These are phyloP conservation scores for Globisporangium cylindrosporum DNA, from an alignment of 352 stramenopile genomes.

Conservation along the genomic window DNA sequence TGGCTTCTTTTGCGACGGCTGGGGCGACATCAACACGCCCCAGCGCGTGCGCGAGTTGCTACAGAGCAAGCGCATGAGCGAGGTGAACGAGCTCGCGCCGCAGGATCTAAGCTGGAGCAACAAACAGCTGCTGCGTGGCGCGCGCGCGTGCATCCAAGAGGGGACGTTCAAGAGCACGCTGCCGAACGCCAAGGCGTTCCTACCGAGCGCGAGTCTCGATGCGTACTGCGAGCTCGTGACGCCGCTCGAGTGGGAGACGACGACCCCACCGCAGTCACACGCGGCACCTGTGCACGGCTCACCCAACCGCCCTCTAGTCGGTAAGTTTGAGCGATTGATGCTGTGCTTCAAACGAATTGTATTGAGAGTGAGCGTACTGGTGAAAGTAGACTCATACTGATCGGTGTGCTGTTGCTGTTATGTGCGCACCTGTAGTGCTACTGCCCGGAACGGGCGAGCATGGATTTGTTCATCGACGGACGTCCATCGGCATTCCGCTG, in stretches of 20 bases:
- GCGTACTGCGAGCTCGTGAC: constrained; percentile 72
- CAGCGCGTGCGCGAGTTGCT: constrained; percentile 50
- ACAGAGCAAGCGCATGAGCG: constrained; percentile 59
- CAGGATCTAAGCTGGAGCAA: constrained; percentile 34
- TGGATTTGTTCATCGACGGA: constrained; percentile 68
- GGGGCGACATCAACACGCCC: constrained; percentile 69
- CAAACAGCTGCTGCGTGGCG: constrained; percentile 22
- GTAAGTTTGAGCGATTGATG: neutral
- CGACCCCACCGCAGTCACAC: neutral
- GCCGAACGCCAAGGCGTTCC: constrained; percentile 46
- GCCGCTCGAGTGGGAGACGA: constrained; percentile 45
- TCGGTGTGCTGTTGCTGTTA: too few species aligned
- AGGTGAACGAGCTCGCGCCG: constrained; percentile 35
- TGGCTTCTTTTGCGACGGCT: constrained; percentile 80
- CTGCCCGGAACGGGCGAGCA: constrained; percentile 75
- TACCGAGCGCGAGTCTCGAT: constrained; percentile 54
- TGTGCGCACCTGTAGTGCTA: constrained; percentile 33
- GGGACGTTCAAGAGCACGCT: constrained; percentile 62
- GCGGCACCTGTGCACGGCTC: constrained; percentile 20
- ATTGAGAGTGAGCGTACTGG: too few species aligned
- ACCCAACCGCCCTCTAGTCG: constrained; percentile 27
- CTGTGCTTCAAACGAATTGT: too few species aligned
- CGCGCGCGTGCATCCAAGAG: constrained; percentile 44
- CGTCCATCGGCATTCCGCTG: constrained; percentile 61
- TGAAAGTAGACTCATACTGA: too few species aligned